A percentile compares a stretch with the other conserved stretches of the same genome.
Conservation (phyloP, 2,329 filamentous ascomycete species). For the Ascocoryne sarcoides region DNA sequence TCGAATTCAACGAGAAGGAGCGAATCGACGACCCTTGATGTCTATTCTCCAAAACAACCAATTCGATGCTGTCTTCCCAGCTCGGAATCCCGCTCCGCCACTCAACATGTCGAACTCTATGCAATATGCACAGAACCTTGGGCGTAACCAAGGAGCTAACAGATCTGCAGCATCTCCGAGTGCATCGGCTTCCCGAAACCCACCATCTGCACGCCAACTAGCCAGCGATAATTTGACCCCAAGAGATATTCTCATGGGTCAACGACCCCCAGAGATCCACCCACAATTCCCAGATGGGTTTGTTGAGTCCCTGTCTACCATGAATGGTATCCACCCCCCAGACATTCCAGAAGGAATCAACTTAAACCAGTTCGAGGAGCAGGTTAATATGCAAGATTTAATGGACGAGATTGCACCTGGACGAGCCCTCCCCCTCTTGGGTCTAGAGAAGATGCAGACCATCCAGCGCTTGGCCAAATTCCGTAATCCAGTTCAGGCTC, state of each 20-base stretch:
- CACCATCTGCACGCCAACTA: neutral
- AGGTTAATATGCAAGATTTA: conserved; percentile 1
- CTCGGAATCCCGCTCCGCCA: conserved; percentile 17
- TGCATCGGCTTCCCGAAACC: conserved; percentile 1
- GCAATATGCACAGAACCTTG: conserved; percentile 26
- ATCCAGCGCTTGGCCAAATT: conserved; percentile 25
- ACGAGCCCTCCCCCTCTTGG: conserved; percentile 11
- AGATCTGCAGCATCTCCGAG: conserved; percentile 1
- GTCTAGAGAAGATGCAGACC: conserved; percentile 27
- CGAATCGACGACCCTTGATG: conserved; percentile 23
- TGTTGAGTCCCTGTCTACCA: neutral
- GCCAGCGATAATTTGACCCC: neutral
- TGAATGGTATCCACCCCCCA: neutral
- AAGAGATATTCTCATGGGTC: neutral
- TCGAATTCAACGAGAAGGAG: conserved; percentile 29
- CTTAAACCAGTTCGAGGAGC: neutral
- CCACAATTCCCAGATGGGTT: neutral
- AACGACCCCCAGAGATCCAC: neutral
- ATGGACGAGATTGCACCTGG: conserved; percentile 5
- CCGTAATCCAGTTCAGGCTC: conserved; percentile 23
- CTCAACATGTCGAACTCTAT: conserved; percentile 24
- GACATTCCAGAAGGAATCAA: neutral
- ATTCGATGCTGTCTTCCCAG: conserved; percentile 12
- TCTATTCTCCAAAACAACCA: conserved; percentile 15
- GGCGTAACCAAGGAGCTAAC: conserved; percentile 5